Evolutionary conservation across 805 yeast genomes (phyloP).

Genomic region (Saccharomyces cerevisiae): DNA sequence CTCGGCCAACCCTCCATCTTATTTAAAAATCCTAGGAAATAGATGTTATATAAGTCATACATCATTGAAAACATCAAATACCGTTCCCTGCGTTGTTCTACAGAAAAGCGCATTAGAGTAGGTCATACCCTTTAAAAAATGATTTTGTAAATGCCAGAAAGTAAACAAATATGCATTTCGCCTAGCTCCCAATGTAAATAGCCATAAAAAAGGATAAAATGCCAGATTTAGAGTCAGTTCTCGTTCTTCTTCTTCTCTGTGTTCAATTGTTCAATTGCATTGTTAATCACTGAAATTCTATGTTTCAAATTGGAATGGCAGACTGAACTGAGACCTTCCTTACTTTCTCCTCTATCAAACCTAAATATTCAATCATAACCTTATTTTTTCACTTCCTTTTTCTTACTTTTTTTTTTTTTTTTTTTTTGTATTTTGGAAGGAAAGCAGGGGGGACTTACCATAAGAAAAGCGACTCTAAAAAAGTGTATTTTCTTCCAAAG

Average conservation of each 20-base stretch:
- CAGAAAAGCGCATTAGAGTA: too few species aligned
- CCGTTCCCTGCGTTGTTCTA: too few species aligned
- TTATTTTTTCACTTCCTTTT: neutral
- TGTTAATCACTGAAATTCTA: neutral
- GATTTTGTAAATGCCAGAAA: too few species aligned
- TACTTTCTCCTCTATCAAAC: neutral
- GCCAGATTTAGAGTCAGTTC: neutral
- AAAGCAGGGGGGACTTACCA: neutral
- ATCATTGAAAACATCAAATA: too few species aligned
- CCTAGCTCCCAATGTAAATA: too few species aligned
- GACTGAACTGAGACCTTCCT: neutral
- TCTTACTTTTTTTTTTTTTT: neutral
- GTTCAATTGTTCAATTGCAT: neutral
- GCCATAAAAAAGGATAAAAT: too few species aligned
- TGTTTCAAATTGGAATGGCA: neutral
- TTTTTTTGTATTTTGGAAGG: neutral
- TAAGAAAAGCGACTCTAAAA: neutral
- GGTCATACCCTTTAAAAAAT: too few species aligned
- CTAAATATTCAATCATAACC: neutral
- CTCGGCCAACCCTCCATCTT: neutral
- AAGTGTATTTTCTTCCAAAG: neutral
- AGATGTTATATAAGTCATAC: too few species aligned
- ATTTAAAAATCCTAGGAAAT: too few species aligned
- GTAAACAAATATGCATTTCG: too few species aligned
- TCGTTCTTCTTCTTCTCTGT: neutral